Evolutionary conservation across 192 early-diverging fungal species (phyloP), one percentile per base, ranked within the genome.

Genomic region (Coemansia sp.): DNA sequence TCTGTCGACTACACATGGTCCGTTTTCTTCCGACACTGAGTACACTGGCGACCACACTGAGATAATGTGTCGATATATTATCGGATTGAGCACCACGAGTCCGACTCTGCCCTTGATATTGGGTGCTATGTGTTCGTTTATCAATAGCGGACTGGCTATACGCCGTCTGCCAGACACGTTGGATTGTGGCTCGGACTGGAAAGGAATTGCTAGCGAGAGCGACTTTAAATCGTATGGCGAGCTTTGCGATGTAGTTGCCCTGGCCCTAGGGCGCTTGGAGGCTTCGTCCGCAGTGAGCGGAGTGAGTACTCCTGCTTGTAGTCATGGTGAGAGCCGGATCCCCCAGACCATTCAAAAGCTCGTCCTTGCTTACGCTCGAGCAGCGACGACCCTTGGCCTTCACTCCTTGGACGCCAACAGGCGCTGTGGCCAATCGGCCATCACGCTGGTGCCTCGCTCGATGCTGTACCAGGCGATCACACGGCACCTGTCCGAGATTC

Each of bases 1-100:
- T 35, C 57, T 81, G 46, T 70, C 78, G 0, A 65, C 61, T 2
- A 81, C 78, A 7, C 69, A 67, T 20, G 78, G 78, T 6, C 78
- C 78, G 9, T 81, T 81, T 48, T 81, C 78, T 1, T 66, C 73
- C 3, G 78, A 72, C 11, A 14, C 51, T 16, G 59, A 40, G 35
- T 69, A 63, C 24, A 24, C 34, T 16, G 78, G 70, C 21, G 78
- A 81, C 67, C 66, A 81, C 37, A 81, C 78, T 0, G 48, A 6
- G 11, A 69, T 71, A 20, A 62, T 75, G 28, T 62, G 66, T 46
- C 43, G 62, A 33, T 81, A 81, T 31, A 24, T 81, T 18, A 56
- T 74, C 40, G 78, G 78, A 0, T 28, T 81, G 10, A 64, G 57
- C 20, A 21, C 35, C 26, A 33, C 38, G 42, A 79, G 77, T 23